Conservation (phyloP, 306 rosid genomes). For the Trifolium dubium region DNA sequence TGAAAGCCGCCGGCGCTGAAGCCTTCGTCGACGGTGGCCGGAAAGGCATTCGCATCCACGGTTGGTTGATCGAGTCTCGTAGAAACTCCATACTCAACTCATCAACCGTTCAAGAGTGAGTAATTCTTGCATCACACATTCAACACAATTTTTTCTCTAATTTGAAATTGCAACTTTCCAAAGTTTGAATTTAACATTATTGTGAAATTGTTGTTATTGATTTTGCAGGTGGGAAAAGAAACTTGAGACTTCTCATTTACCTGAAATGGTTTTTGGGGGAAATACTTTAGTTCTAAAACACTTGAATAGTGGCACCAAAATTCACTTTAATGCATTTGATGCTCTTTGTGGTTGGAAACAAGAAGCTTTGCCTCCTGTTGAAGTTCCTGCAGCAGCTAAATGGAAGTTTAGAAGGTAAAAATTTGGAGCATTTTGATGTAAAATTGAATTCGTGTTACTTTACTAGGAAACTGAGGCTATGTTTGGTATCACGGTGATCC, state of each 20-base stretch:
- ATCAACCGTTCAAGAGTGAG: conserved; percentile 59
- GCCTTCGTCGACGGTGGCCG: conserved; percentile 65
- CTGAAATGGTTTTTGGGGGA: conserved; percentile 97
- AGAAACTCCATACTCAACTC: conserved; percentile 75
- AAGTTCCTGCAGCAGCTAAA: conserved; percentile 96
- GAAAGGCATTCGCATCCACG: conserved; percentile 73
- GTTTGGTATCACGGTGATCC: no score
- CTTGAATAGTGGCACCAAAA: conserved; percentile 64
- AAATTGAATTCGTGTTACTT: not conserved
- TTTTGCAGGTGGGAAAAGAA: conserved; percentile 81
- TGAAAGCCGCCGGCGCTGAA: conserved; percentile 89
- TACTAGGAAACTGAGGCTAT: not conserved
- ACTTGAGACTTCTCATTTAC: conserved; percentile 83
- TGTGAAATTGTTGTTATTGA: conserved; percentile 7
- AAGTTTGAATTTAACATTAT: not conserved
- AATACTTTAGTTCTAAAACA: conserved; percentile 74
- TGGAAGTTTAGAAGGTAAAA: conserved; percentile 90
- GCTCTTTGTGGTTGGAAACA: conserved; percentile 91
- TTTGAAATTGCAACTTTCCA: not conserved
- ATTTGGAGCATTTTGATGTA: conserved; percentile 17
- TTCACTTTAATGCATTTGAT: conserved; percentile 90
- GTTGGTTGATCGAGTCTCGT: conserved; percentile 87
- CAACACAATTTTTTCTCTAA: conserved; percentile 28
- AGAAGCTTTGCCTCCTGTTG: conserved; percentile 95
- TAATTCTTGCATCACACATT: conserved; percentile 7